Conservation (phyloP, 768 basidiomycete species). For the Lyophyllum decastes region DNA sequence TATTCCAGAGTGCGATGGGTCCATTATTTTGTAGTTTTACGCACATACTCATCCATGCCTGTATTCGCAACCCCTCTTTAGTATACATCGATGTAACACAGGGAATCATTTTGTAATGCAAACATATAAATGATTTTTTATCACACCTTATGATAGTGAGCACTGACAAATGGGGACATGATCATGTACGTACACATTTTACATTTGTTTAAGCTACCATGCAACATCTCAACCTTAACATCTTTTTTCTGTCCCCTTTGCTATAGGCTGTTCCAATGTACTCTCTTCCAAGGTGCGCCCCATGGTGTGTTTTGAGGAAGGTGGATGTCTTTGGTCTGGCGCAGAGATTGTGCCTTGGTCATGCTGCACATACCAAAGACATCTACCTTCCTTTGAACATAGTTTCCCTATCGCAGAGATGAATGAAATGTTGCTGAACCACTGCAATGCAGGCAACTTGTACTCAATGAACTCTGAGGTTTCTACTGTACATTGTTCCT, state of each 20-base stretch:
- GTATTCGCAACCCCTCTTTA: not conserved
- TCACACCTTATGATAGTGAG: not conserved
- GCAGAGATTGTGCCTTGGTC: no score
- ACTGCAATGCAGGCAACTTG: not conserved
- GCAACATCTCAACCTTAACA: not conserved
- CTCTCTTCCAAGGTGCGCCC: no score
- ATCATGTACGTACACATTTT: not conserved
- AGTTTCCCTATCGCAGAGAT: not conserved
- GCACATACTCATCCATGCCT: not conserved
- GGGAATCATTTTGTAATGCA: not conserved
- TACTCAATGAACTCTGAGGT: not conserved
- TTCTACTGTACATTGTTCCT: not conserved
- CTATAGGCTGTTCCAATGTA: not conserved
- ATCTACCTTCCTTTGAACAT: not conserved
- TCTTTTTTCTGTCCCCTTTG: not conserved
- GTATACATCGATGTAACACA: not conserved
- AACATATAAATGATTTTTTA: not conserved
- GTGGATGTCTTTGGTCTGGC: no score
- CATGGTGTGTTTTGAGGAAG: no score
- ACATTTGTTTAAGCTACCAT: not conserved
- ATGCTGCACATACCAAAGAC: no score
- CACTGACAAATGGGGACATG: not conserved
- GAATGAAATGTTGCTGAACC: not conserved
- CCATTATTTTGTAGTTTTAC: not conserved
- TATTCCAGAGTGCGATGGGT: not conserved